Percentiles rank a stretch among this genome's conserved stretches.
phyloP scores from a whole-genome alignment of 2,329 filamentous ascomycete species.

The Akanthomyces dipterigenus region DNA sequence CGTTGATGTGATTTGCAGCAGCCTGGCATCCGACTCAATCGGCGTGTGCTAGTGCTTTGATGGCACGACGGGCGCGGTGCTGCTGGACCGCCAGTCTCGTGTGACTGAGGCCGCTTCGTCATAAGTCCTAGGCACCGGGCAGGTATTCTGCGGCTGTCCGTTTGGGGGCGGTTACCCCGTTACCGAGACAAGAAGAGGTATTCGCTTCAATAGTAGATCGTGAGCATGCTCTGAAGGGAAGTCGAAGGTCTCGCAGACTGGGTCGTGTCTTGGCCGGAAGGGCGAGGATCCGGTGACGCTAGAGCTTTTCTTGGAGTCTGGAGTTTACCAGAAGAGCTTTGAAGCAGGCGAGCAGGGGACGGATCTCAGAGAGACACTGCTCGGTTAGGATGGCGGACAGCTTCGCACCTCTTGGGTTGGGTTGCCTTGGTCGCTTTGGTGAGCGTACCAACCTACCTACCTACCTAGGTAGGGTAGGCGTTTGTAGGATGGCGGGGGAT shows the following conservation, averaged over 20 bases:
- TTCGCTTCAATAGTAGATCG: neutral
- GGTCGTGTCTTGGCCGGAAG: conserved; percentile 6
- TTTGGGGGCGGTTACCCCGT: neutral
- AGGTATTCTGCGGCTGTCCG: neutral
- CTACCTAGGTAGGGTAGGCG: neutral
- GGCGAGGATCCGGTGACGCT: neutral
- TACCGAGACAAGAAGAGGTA: neutral
- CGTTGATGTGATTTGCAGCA: neutral
- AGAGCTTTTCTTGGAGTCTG: neutral
- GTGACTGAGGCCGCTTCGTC: neutral
- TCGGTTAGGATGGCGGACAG: neutral
- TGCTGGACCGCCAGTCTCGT: neutral
- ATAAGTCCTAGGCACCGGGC: neutral
- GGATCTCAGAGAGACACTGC: neutral
- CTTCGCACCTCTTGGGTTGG: no score
- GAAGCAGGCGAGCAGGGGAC: neutral
- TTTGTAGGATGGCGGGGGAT: no score
- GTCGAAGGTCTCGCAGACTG: neutral
- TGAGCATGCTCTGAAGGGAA: neutral
- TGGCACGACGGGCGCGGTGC: neutral
- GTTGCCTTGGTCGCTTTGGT: no score
- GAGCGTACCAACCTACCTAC: no score
- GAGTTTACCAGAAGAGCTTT: neutral
- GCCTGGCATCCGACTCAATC: neutral
- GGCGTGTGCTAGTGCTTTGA: neutral